Evolutionary conservation across 257 asterid genomes (phyloP).

Genomic region (Nicotiana otophora): DNA sequence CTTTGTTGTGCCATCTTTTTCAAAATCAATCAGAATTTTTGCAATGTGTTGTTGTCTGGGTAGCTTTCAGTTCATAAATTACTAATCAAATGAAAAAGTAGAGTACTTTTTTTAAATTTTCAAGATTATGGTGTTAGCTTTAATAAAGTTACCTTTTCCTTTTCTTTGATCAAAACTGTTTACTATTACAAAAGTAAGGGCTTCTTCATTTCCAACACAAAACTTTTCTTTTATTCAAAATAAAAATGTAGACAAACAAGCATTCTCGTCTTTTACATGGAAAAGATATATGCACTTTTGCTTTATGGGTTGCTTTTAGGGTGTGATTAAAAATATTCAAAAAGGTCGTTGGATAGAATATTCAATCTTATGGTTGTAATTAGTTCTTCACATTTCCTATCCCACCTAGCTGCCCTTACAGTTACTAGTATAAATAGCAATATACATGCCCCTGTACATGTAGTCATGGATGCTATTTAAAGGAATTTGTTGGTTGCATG

Average conservation of each 20-base stretch:
- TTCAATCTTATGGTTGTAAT: slow-evolving; percentile 12
- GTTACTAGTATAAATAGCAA: neutral
- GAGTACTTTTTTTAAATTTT: slow-evolving; percentile 2
- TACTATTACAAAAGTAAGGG: slow-evolving; percentile 25
- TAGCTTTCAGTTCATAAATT: slow-evolving; percentile 21
- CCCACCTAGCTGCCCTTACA: neutral
- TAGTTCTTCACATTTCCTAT: slow-evolving; percentile 9
- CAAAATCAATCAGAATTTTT: slow-evolving; percentile 7
- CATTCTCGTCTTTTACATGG: slow-evolving; percentile 49
- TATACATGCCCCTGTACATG: neutral
- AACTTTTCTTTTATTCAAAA: slow-evolving; percentile 11
- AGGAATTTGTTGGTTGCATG: too few species aligned
- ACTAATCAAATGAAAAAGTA: slow-evolving; percentile 13
- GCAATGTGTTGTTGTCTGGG: slow-evolving; percentile 12
- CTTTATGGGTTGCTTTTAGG: slow-evolving; percentile 20
- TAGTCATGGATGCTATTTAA: too few species aligned
- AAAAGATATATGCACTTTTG: slow-evolving; percentile 35
- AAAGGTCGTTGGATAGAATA: slow-evolving; percentile 12
- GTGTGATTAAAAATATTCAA: slow-evolving; percentile 17
- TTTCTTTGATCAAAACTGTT: slow-evolving; percentile 21
- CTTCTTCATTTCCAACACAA: slow-evolving; percentile 25
- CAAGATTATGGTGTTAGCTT: slow-evolving; percentile 24
- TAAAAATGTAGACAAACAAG: slow-evolving; percentile 27
- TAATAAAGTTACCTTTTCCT: slow-evolving; percentile 37
- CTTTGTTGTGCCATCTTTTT: slow-evolving; percentile 21